Evolutionary conservation across 257 asterid genomes (phyloP), one percentile per base, ranked within the genome.

Genomic region (Schizonepeta tenuifolia): DNA sequence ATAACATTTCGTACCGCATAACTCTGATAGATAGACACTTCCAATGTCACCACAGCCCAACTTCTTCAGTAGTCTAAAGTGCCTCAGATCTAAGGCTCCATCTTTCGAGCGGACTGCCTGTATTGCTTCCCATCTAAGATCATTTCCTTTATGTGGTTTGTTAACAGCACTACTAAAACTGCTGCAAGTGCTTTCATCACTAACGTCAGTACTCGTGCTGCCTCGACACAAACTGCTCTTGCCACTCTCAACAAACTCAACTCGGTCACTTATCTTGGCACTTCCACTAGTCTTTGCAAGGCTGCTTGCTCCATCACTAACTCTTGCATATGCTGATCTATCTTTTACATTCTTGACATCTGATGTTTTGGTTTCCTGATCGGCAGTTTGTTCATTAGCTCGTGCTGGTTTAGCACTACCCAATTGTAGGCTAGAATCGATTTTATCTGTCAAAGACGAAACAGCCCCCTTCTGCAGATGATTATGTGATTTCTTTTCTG

Each of bases 161-260:
- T 86, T 90, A n/a, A 81, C 83, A 8, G 85, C 82, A 76, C 85
- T 89, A 77, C 93, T 89, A 38, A 89, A 83, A 79, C 90, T 89
- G 86, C 96, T 89, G 72, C 89, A 90, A 71, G 83, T 80, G 57
- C 96, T 90, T 55, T 87, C 96, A 31, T 87, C 96, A 46, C 94
- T 90, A 54, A 87, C 69, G 54, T 90, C 96, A 4, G 92, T 90
- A 65, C 96, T 86, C 0, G 96, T 84, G 82, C 97, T 91, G 15
- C 95, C 97, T 72, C 97, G 79, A 76, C 89, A 91, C 84, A 89
- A 75, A 73, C 97, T 90, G 88, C 89, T 90, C 83, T 90, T 90
- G 26, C 97, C 92, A 70, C 97, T 90, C 78, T 89, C 97, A 26
- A 75, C 83, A 41, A 81, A 84, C 62, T 90, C 96, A 15, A 77